Base-by-base conservation (phyloP, 768 basidiomycete genomes). In the Paxillus involutus region DNA sequence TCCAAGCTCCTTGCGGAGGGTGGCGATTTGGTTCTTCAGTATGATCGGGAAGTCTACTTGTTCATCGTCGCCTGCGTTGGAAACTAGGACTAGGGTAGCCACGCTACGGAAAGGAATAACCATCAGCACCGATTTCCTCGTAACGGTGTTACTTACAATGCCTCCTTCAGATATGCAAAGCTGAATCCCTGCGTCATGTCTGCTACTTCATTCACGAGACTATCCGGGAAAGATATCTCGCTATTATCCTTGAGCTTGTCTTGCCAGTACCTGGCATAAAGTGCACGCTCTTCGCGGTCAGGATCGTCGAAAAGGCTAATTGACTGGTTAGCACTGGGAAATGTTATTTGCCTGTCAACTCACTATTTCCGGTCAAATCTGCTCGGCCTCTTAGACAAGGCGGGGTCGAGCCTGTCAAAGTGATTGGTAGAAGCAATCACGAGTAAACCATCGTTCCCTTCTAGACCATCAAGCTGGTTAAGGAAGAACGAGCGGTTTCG, bases 91-190 rank as follows among this genome's bases (percentile, higher is more conserved):
- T n/a, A 93, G 77, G 3, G 85, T 74, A 4, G 90, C 86, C 16
- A 92, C 84, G 63, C 90, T 91, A 58, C 12, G 51, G 33, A 36
- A 26, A 40, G 29, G 13, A 44, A 42, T 35, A 7, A 47, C 3
- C 6, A 19, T 56, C 37, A 24, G 36, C 9, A 39, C 26, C 29
- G 47, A n/a, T 36, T 16, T n/a, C 5, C 12, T 4, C 21, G 37
- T 32, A 29, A 24, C 32, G 24, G 37, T 17, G 50, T 16, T 26
- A 77, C 89, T 56, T 65, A 94, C 91, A 94, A 94, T 3, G 83
- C 89, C 70, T 94, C 92, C 67, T 95, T 94, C 62, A 94, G 74
- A 69, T 91, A 94, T 0, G 92, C 90, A 66, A 94, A 94, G 60
- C 86, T 89, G 74, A 94, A 94, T 30, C 75, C 73, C 32, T 78